Evolutionary conservation across 306 rosid species (phyloP).

Genomic region (Lithocarpus polystachyus): DNA sequence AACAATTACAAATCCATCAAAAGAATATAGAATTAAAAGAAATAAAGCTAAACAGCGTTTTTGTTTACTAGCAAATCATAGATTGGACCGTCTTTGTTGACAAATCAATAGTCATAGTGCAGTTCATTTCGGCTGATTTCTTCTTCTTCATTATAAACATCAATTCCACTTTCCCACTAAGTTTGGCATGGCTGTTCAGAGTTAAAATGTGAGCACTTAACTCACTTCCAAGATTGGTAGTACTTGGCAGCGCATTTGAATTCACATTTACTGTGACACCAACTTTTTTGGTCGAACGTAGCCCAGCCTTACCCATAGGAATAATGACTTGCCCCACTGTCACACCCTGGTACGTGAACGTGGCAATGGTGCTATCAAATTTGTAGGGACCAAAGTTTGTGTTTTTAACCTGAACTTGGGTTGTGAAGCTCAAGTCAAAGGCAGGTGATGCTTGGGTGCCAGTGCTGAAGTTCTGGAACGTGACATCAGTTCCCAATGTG

Average conservation of each 20-base stretch:
- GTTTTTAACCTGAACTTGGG: conserved; percentile 31
- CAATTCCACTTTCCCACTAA: conserved; percentile 27
- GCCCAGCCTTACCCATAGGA: conserved; percentile 19
- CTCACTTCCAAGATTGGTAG: conserved; percentile 14
- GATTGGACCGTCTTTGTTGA: neutral
- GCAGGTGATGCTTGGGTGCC: neutral
- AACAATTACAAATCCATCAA: neutral
- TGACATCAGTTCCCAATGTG: neutral
- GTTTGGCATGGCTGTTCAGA: conserved; percentile 9
- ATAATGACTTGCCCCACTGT: conserved; percentile 20
- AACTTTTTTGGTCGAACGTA: conserved; percentile 26
- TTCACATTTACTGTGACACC: conserved; percentile 17
- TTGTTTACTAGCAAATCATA: conserved; percentile 1
- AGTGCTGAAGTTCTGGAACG: neutral
- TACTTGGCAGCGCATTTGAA: conserved; percentile 2
- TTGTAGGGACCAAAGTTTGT: conserved; percentile 30
- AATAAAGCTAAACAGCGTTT: neutral
- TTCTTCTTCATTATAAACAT: conserved; percentile 26
- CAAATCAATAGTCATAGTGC: conserved; percentile 25
- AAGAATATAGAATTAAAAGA: neutral
- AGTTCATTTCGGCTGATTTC: conserved; percentile 21
- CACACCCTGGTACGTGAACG: conserved; percentile 13
- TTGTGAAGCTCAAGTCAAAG: conserved; percentile 18
- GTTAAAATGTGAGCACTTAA: conserved; percentile 7
- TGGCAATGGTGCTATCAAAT: conserved; percentile 9